Percentiles rank a stretch among this genome's conserved stretches.
These are phyloP conservation scores for Tylopilus intermedius DNA, from an alignment of 768 basidiomycete species.

Conservation along the genomic window DNA sequence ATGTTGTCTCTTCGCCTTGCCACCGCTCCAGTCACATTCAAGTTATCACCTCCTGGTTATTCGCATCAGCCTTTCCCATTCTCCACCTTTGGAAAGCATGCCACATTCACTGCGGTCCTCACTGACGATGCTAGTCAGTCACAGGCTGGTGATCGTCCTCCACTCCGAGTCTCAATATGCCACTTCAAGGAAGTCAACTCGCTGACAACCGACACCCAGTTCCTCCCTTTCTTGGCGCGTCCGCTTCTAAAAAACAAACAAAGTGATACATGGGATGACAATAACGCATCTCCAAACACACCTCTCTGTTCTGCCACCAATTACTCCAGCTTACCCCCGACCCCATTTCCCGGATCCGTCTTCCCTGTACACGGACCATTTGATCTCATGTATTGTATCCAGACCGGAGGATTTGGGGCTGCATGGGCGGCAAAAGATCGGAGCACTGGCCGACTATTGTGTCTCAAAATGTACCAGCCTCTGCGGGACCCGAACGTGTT, in stretches of 20 bases:
- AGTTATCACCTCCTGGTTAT: background rate
- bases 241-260: background rate
- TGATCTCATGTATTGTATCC: conserved; percentile 13
- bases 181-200: background rate
- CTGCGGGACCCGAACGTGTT: conserved; percentile 7
- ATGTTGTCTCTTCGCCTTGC: conserved; percentile 15
- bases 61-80: background rate
- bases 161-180: background rate
- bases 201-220: background rate
- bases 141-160: background rate
- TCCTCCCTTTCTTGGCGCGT: background rate
- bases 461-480: conserved; percentile 34
- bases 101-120: conserved; percentile 1
- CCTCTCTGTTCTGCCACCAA: background rate
- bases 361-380: conserved; percentile 28
- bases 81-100: conserved; percentile 2
- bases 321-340: background rate
- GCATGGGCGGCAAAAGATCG: conserved; percentile 24
- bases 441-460: conserved; percentile 32
- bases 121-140: background rate
- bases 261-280: background rate
- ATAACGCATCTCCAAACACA: background rate
- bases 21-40: conserved; percentile 4
- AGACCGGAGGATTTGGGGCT: conserved; percentile 18
- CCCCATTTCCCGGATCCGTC: background rate